A percentile compares a stretch with the other conserved stretches of the same genome.
Evolutionary conservation across 352 stramenopile genomes (phyloP).

Genomic region (Aphanomyces astaci): DNA sequence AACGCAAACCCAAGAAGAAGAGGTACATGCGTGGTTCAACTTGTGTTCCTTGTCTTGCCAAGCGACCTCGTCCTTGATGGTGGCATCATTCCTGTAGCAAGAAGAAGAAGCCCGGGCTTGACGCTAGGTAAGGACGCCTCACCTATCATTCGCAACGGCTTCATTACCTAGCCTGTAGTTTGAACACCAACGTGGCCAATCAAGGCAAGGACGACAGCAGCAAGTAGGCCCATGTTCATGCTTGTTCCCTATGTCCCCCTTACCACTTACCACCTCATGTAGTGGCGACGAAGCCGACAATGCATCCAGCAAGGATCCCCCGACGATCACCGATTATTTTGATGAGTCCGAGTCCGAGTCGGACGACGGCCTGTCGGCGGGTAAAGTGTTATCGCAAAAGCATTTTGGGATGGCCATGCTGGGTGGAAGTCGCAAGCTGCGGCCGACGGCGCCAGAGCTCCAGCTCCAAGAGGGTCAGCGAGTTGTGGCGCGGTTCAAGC

Average conservation of each 20-base stretch:
- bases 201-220: slow-evolving; percentile 1
- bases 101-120: slow-evolving; percentile 27
- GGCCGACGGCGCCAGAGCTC: slow-evolving; percentile 19
- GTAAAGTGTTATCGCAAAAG: slow-evolving; percentile 49
- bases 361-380: slow-evolving; percentile 51
- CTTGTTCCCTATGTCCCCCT: too few species aligned
- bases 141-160: too few species aligned
- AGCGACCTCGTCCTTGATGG: too few species aligned
- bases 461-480: slow-evolving; percentile 37
- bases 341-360: background rate
- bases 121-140: slow-evolving; percentile 1
- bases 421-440: slow-evolving; percentile 18
- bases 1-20: slow-evolving; percentile 47
- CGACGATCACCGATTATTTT: slow-evolving; percentile 29
- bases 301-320: too few species aligned
- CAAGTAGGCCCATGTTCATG: background rate
- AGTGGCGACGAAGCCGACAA: slow-evolving; percentile 16
- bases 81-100: too few species aligned
- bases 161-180: background rate
- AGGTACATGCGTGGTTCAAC: too few species aligned
- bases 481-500: slow-evolving; percentile 54
- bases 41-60: too few species aligned
- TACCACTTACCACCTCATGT: too few species aligned
- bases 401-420: slow-evolving; percentile 60
- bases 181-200: background rate